Conservation (phyloP, 768 basidiomycete genomes). For the Albatrellus ellisii region DNA sequence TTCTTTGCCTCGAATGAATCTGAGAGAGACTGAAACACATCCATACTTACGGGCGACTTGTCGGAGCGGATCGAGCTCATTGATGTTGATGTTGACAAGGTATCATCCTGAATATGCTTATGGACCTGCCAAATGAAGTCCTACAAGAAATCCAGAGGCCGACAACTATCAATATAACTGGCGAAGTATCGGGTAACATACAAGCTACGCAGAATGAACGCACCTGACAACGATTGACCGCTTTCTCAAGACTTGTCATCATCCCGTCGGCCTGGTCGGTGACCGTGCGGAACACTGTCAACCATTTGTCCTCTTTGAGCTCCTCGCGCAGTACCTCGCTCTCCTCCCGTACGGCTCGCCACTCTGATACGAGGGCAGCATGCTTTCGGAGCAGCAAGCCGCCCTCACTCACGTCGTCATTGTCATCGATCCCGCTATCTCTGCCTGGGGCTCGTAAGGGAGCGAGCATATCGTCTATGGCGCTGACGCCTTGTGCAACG, state of each 20-base stretch:
- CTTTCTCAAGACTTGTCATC: slow-evolving; percentile 95
- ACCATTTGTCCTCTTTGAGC: slow-evolving; percentile 94
- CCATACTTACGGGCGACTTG: slow-evolving; percentile 38
- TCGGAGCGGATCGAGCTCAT: slow-evolving; percentile 26
- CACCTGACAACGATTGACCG: slow-evolving; percentile 81
- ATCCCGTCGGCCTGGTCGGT: slow-evolving; percentile 94
- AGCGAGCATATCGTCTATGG: slow-evolving; percentile 50
- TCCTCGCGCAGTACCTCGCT: slow-evolving; percentile 79
- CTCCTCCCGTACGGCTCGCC: slow-evolving; percentile 71
- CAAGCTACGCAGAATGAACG: slow-evolving; percentile 16
- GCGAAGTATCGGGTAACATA: no score
- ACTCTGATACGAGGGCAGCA: slow-evolving; percentile 56
- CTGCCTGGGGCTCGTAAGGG: slow-evolving; percentile 44
- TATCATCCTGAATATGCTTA: slow-evolving; percentile 35
- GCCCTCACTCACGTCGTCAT: slow-evolving; percentile 31
- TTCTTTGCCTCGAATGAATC: slow-evolving; percentile 83
- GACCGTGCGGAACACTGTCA: slow-evolving; percentile 88
- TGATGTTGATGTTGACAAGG: slow-evolving; percentile 27
- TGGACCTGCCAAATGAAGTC: slow-evolving; percentile 83
- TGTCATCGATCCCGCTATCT: slow-evolving; percentile 21
- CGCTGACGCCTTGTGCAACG: slow-evolving; percentile 59
- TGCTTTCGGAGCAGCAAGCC: slow-evolving; percentile 59
- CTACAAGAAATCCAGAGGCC: slow-evolving; percentile 22
- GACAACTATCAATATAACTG: neutral
- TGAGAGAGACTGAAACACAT: slow-evolving; percentile 51